These are phyloP conservation scores for Candolleomyces efflorescens DNA, from an alignment of 768 basidiomycete genomes.

Conservation along the genomic window DNA sequence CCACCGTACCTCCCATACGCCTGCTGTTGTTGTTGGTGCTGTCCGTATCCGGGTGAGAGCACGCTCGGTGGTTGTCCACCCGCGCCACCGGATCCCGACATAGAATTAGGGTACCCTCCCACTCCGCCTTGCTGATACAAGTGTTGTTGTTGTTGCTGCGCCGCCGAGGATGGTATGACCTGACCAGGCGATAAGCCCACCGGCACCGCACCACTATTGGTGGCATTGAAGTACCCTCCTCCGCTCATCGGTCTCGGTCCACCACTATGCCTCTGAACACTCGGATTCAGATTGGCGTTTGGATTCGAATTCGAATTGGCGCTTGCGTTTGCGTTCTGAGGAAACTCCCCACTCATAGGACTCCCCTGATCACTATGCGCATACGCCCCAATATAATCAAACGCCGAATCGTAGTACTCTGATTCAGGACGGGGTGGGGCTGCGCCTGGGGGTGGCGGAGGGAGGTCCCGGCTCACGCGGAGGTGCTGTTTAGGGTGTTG, in stretches of 20 bases:
- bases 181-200: neutral
- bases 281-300: too few species aligned
- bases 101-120: too few species aligned
- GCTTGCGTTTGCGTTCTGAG: conserved; percentile 9
- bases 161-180: too few species aligned
- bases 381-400: conserved; percentile 61
- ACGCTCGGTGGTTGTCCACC: neutral
- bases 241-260: conserved; percentile 14
- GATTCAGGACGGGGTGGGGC: conserved; percentile 13
- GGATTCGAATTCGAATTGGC: too few species aligned
- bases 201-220: too few species aligned
- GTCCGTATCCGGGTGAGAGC: conserved; percentile 1
- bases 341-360: conserved; percentile 15
- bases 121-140: neutral
- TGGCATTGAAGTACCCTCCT: too few species aligned
- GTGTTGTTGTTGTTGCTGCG: neutral
- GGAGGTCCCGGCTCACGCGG: conserved; percentile 8
- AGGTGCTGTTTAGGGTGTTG: neutral
- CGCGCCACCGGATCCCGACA: neutral
- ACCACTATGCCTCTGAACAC: conserved; percentile 3
- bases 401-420: conserved; percentile 38
- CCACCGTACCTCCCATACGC: conserved; percentile 7
- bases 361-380: conserved; percentile 21
- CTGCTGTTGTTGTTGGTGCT: neutral
- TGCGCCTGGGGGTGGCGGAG: conserved; percentile 11